Base-by-base conservation (phyloP, 2,329 filamentous ascomycete species). In the Fusarium sp. region DNA sequence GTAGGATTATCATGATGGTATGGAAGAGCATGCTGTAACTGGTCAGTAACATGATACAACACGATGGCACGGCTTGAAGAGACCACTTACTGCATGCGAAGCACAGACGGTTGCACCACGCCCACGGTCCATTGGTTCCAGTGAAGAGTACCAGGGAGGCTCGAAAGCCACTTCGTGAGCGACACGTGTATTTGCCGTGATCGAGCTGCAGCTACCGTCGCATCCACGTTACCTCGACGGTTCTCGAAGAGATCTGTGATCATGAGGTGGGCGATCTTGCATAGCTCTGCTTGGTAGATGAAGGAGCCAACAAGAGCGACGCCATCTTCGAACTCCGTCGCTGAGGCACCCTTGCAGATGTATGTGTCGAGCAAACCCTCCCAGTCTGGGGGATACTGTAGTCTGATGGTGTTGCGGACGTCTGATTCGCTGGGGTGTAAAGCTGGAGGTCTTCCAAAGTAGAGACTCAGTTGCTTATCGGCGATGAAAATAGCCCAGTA, bases 191-290 rank as follows among this genome's bases (percentile, higher is more conserved):
- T 82, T 42, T 83, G 78, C 47, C 80, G 79, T 14, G 81, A 80
- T 14, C 80, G 81, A 13, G 80, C 78, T 22, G 81, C 82, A 19
- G 82, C 75, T 5, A 82, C 78, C 2, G 79, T 77, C 17, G 79
- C 72, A 57, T 83, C 81, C 1, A 81, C 76, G 44, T 80, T 81
- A 7, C 76, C 77, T 36, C 78, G 76, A 9, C 83, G 78, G 54
- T 85, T 86, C 69, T 86, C 83, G 55, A 84, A 85, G 7, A 85
- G 71, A 54, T 85, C 83, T 2, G 81, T 83, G 56, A 86, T 85
- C 78, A 86, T 84, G 36, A 74, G 77, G 63, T 85, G 84, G 9
- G 83, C 75, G 40, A 85, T 84, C 69, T 85, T 84, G 69, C 80
- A 80, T 4, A 86, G 76, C 62, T 85, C 83, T 7, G 81, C 82